Base-by-base conservation (phyloP, 1,284 basidiomycete species). In the Sporisorium sorghi region DNA sequence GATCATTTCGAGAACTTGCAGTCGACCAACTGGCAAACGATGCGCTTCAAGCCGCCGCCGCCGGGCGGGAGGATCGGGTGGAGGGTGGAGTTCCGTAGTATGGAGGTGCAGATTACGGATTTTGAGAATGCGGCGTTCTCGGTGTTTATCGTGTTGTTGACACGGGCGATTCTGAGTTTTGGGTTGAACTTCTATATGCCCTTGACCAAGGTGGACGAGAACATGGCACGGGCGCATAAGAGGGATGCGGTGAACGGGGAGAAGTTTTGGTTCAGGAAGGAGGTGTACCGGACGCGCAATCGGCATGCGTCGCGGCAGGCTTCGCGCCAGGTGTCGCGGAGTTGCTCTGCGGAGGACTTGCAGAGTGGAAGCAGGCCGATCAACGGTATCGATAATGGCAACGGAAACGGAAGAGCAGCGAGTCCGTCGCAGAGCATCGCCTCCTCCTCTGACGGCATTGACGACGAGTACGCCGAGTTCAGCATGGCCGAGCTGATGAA, bases 1-100 rank as follows among this genome's bases (percentile, higher is more conserved):
- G 97, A 99, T 83, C 97, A 99, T 85, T 99, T 99, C 80, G 97
- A 99, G 91, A 99, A 98, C 83, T 91, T 99, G 35, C 97, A 99
- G 89, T 97, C 94, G 7, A 99, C 97, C 10, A 99, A 99, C 84
- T 99, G 97, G 97, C 97, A 99, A 86, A 98, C 97, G 0, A 88
- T 99, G 59, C 90, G 97, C 32, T 99, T 99, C 89, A 99, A 99
- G 85, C 97, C 97, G 6, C 97, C 97, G 8, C 84, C 81, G 37
- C 91, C 92, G 1, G 91, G 93, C 61, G 94, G 93, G 2, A 85
- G 90, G 19, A 98, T 99, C 64, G 97, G 97, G 28, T 99, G 97
- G 97, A 89, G 97, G 44, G 95, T 99, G 19, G 97, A 99, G 85
- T 99, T 99, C 86, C 89, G 97, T 52, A 93, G 92, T 80, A 99